Evolutionary conservation across 1,284 basidiomycete species (phyloP).

Genomic region (Papiliotrema laurentii): DNA sequence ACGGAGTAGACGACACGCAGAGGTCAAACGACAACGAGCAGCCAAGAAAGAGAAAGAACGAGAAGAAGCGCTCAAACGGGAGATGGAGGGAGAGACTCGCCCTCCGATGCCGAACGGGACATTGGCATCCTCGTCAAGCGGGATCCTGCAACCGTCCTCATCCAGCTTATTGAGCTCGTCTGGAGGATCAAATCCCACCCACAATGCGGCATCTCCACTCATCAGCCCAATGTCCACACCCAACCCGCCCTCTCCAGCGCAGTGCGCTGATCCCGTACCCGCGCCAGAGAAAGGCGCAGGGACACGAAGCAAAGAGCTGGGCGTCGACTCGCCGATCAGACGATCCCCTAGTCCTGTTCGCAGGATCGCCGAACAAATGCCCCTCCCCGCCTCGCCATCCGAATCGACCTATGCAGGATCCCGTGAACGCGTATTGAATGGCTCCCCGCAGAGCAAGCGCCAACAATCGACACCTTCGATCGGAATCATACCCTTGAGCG

Average conservation of each 20-base stretch:
- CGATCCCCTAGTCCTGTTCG: constrained; percentile 16
- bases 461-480: constrained; percentile 6
- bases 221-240: constrained; percentile 4
- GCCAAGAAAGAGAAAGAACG: constrained; percentile 41
- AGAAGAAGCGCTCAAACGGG: constrained; percentile 20
- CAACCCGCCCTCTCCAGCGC: background rate
- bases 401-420: constrained; percentile 8
- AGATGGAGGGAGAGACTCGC: constrained; percentile 8
- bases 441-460: constrained; percentile 5
- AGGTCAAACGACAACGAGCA: constrained; percentile 56
- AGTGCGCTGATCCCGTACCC: background rate
- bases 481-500: background rate
- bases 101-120: background rate
- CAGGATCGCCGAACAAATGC: constrained; percentile 13
- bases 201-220: background rate
- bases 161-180: background rate
- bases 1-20: constrained; percentile 80
- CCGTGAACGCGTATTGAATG: background rate
- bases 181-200: background rate
- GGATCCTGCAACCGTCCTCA: too few relatives aligned
- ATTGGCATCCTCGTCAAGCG: too few relatives aligned
- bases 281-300: constrained; percentile 5
- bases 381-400: constrained; percentile 21
- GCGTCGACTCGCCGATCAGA: constrained; percentile 12
- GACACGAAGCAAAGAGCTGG: constrained; percentile 14